Conservation (phyloP, 306 rosid genomes). For the Erythrophleum fordii region DNA sequence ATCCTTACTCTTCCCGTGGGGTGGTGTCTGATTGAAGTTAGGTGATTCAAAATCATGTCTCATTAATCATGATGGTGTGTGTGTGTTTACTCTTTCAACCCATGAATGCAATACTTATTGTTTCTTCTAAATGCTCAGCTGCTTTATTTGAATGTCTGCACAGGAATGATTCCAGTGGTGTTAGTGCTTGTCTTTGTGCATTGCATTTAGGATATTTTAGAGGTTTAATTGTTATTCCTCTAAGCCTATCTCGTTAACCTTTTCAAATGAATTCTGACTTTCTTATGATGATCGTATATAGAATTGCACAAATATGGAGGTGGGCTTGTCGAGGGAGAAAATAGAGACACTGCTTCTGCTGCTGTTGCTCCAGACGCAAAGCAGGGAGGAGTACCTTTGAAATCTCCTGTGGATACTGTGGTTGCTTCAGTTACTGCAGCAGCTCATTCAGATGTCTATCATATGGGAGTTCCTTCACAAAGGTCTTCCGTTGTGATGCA, state of each 20-base stretch:
- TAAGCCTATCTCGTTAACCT: background rate
- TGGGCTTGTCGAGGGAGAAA: conserved; percentile 79
- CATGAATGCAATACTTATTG: too few relatives aligned
- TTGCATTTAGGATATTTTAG: too few relatives aligned
- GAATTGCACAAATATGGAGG: conserved; percentile 95
- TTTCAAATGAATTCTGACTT: conserved; percentile 17
- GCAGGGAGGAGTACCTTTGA: conserved; percentile 65
- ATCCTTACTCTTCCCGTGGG: too few relatives aligned
- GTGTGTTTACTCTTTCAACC: too few relatives aligned
- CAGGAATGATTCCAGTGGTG: conserved; percentile 2
- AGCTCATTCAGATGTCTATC: conserved; percentile 82
- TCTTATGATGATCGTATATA: conserved; percentile 38
- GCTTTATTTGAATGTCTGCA: background rate
- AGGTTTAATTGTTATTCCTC: background rate
- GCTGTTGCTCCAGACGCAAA: conserved; percentile 60
- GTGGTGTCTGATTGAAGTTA: too few relatives aligned
- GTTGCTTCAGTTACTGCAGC: conserved; percentile 65
- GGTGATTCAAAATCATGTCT: too few relatives aligned
- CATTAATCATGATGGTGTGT: too few relatives aligned
- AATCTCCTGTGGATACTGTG: conserved; percentile 63
- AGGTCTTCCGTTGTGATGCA: conserved; percentile 75
- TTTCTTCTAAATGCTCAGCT: conserved; percentile 5
- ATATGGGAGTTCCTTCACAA: conserved; percentile 79
- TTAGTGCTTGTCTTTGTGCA: background rate
- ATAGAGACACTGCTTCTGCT: conserved; percentile 61